Percentiles rank a stretch among this genome's conserved stretches.
Conservation (phyloP, 2,329 filamentous ascomycete species). For the Aspergillus versicolor region DNA sequence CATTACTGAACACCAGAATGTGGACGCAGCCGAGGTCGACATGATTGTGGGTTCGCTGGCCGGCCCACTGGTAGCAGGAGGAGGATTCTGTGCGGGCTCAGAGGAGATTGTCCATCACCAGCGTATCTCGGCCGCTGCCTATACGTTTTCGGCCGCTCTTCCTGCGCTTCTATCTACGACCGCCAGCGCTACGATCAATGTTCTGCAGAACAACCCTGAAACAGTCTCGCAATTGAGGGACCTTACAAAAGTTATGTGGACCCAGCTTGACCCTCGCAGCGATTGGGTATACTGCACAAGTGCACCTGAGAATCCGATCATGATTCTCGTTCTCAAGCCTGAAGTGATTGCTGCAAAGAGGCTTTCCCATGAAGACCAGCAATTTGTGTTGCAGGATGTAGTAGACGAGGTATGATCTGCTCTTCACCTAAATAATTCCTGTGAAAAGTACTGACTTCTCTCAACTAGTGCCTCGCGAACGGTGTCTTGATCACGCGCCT, state of each 20-base stretch:
- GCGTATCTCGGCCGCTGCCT: constrained; percentile 85
- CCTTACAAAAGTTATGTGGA: constrained; percentile 80
- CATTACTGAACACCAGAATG: constrained; percentile 93
- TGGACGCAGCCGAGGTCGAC: constrained; percentile 88
- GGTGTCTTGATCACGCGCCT: constrained; percentile 85
- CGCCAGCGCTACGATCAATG: constrained; percentile 81
- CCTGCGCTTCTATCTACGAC: constrained; percentile 95
- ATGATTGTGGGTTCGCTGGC: constrained; percentile 95
- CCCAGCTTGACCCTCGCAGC: constrained; percentile 85
- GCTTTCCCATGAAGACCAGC: constrained; percentile 73
- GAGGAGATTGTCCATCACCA: constrained; percentile 95
- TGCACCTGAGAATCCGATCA: constrained; percentile 77
- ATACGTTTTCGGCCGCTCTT: constrained; percentile 93
- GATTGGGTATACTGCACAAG: constrained; percentile 90
- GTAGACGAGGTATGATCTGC: constrained; percentile 80
- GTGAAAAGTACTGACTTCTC: background rate
- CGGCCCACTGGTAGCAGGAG: constrained; percentile 85
- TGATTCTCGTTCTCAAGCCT: constrained; percentile 79
- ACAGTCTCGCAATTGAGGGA: constrained; percentile 77
- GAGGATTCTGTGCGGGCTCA: constrained; percentile 91
- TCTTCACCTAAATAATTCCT: background rate
- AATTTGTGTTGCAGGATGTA: constrained; percentile 79
- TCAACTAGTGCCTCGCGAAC: constrained; percentile 71
- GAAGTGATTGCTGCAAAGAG: constrained; percentile 73
- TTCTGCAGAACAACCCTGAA: constrained; percentile 85